Evolutionary conservation across 2,329 filamentous ascomycete genomes (phyloP).

Genomic region (Zarea fungicola): DNA sequence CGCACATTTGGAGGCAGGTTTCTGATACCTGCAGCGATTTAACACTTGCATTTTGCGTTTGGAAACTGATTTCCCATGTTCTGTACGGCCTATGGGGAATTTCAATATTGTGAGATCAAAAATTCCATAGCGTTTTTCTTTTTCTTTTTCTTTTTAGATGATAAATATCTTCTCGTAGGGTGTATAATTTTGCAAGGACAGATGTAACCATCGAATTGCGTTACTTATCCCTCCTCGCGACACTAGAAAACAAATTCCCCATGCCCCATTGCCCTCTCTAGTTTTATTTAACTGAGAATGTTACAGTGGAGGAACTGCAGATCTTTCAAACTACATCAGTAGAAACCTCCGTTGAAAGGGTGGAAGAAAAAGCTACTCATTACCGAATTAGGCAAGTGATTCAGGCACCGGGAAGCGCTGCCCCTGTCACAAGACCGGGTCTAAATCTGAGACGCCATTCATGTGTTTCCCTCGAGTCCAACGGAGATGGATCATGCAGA

Average conservation of each 20-base stretch:
- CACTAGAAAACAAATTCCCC: not conserved
- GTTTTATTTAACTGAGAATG: not conserved
- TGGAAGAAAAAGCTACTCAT: not conserved
- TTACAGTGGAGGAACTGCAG: not conserved
- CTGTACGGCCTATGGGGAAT: too few relatives aligned
- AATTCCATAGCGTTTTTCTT: too few relatives aligned
- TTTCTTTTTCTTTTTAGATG: not conserved
- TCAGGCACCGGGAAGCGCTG: not conserved
- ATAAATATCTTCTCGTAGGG: not conserved
- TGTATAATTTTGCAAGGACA: not conserved
- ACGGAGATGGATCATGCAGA: not conserved
- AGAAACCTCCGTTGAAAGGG: slow-evolving; percentile 1
- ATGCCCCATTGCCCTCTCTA: not conserved
- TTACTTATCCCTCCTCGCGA: not conserved
- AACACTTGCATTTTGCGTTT: too few relatives aligned
- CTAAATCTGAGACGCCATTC: slow-evolving; percentile 7
- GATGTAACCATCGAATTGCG: not conserved
- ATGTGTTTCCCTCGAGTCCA: not conserved
- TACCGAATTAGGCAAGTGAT: slow-evolving; percentile 7
- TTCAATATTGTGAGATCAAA: too few relatives aligned
- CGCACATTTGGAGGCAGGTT: too few relatives aligned
- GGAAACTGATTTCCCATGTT: too few relatives aligned
- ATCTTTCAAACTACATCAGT: slow-evolving; percentile 2
- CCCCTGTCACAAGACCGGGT: not conserved
- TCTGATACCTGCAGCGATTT: too few relatives aligned